A percentile compares a stretch with the other conserved stretches of the same genome.
These are phyloP conservation scores for Erythrophleum ivorense DNA, from an alignment of 331 rosid genomes.

Conservation along the genomic window DNA sequence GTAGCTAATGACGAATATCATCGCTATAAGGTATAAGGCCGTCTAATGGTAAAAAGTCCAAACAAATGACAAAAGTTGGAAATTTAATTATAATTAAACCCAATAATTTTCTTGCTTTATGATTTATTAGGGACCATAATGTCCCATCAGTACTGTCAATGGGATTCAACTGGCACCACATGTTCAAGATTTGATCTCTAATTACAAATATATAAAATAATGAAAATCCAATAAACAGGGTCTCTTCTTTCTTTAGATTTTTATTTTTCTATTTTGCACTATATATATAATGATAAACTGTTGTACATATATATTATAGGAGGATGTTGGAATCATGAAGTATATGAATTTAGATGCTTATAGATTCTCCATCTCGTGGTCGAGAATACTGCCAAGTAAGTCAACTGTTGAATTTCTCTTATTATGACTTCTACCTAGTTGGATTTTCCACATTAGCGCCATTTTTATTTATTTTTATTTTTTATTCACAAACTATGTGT, in stretches of 20 bases:
- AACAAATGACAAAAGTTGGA: not conserved
- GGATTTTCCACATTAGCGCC: not conserved
- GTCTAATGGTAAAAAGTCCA: not conserved
- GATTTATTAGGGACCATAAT: not conserved
- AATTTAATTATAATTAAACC: not conserved
- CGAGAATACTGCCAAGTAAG: constrained; percentile 57
- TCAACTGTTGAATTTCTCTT: not conserved
- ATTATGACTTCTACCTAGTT: not conserved
- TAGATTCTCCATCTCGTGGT: constrained; percentile 57
- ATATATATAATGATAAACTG: not conserved
- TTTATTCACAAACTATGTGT: not conserved
- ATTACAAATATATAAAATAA: not conserved
- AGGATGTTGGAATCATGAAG: constrained; percentile 36
- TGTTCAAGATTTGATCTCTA: too few species aligned
- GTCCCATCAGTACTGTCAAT: not conserved
- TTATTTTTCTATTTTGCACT: not conserved
- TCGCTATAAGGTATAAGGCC: not conserved
- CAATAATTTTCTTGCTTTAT: not conserved
- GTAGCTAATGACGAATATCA: constrained; percentile 4
- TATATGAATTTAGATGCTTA: constrained; percentile 55
- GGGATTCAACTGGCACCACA: not conserved
- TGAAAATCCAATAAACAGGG: not conserved
- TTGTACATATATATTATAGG: not conserved
- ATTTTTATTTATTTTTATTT: not conserved
- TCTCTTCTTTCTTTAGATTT: not conserved